Evolutionary conservation across 1,284 basidiomycete genomes (phyloP).

Genomic region (Lignosus rhinocerotis): DNA sequence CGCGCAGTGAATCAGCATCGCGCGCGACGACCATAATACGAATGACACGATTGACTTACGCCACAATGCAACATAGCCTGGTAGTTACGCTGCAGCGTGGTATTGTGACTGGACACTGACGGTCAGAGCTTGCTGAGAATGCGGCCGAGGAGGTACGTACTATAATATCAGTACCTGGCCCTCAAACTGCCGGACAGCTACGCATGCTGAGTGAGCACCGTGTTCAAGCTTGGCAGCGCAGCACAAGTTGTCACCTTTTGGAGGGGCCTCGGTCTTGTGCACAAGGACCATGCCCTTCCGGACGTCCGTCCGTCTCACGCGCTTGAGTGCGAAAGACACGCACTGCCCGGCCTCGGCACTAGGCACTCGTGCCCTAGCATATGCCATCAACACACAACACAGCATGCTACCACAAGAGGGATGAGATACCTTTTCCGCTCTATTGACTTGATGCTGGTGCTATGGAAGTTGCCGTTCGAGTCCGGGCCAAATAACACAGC

Average conservation of each 20-base stretch:
- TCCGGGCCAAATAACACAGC: conserved; percentile 89
- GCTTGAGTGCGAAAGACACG: conserved; percentile 92
- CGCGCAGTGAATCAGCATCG: neutral
- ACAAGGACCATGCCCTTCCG: conserved; percentile 96
- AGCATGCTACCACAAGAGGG: neutral
- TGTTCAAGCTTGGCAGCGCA: neutral
- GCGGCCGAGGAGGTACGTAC: conserved; percentile 39
- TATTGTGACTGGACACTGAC: conserved; percentile 70
- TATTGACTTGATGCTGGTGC: conserved; percentile 86
- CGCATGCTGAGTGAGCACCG: neutral
- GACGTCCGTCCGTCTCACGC: conserved; percentile 79
- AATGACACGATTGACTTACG: conserved; percentile 42
- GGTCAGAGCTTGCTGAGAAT: neutral
- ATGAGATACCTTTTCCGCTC: conserved; percentile 81
- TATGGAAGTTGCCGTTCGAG: conserved; percentile 86
- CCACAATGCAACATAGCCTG: conserved; percentile 89
- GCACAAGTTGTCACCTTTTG: conserved; percentile 52
- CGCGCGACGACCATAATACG: neutral
- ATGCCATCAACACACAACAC: neutral
- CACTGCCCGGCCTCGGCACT: conserved; percentile 94
- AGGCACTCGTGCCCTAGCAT: conserved; percentile 72
- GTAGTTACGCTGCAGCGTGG: conserved; percentile 88
- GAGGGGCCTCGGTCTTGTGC: conserved; percentile 78
- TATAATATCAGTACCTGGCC: conserved; percentile 85
- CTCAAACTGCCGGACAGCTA: conserved; percentile 79